These are phyloP conservation scores for Podospora pseudoanserina DNA, from an alignment of 495 filamentous ascomycete species.

Conservation along the genomic window DNA sequence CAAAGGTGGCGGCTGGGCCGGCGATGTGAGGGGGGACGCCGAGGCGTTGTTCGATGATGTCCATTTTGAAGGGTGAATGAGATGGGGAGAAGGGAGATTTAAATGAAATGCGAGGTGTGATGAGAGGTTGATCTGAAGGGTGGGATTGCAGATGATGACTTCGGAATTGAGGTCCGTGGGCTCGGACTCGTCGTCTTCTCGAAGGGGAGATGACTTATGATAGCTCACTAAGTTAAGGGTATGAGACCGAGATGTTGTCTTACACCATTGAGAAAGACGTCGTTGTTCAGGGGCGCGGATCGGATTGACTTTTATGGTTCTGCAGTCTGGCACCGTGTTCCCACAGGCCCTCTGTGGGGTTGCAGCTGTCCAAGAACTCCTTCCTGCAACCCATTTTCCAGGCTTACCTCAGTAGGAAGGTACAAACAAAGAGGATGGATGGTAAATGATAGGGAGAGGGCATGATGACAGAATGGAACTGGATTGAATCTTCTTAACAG, in stretches of 20 bases:
- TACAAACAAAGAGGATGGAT: background rate
- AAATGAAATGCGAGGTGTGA: background rate
- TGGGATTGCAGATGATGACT: background rate
- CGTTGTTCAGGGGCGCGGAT: background rate
- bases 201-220: background rate
- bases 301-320: constrained; percentile 7
- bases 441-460: background rate
- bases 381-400: background rate
- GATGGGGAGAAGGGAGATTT: background rate
- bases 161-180: background rate
- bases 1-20: constrained; percentile 44
- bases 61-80: constrained; percentile 16
- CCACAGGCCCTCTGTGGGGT: background rate
- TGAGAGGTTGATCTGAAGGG: background rate
- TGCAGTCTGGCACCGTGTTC: background rate
- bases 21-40: constrained; percentile 23
- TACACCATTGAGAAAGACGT: constrained; percentile 2
- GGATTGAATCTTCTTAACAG: background rate
- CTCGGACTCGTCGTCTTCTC: background rate
- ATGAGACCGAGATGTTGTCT: background rate
- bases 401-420: background rate
- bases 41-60: constrained; percentile 15
- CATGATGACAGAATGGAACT: background rate
- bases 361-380: background rate
- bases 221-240: background rate